Evolutionary conservation across 345 rosid species (phyloP).

Genomic region (Eucalyptus pauciflora): DNA sequence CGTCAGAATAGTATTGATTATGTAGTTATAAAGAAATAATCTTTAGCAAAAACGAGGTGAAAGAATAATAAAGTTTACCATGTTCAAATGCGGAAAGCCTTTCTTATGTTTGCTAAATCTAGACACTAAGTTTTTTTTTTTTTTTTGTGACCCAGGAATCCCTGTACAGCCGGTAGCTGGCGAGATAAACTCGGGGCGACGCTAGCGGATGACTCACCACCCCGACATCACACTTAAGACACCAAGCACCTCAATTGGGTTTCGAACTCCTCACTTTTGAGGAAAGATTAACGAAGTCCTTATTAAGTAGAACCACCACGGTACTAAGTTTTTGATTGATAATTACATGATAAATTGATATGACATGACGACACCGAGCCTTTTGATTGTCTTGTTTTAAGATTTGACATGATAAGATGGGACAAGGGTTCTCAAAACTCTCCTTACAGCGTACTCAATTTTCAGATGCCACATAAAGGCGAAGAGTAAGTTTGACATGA

Average conservation of each 20-base stretch:
- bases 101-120: background rate
- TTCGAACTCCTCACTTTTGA: no score
- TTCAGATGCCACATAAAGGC: background rate
- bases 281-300: no score
- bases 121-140: background rate
- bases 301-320: no score
- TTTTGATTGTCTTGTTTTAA: background rate
- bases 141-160: no score
- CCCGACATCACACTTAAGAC: no score
- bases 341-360: background rate
- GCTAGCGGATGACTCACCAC: no score
- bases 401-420: background rate
- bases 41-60: background rate
- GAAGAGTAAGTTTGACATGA: background rate
- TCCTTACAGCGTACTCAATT: background rate
- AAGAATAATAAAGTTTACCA: background rate
- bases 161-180: no score
- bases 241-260: no score
- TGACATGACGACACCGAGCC: background rate
- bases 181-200: no score
- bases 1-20: rapidly evolving
- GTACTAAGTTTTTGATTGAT: background rate
- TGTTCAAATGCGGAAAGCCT: background rate
- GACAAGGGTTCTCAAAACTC: background rate
- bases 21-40: background rate